These are phyloP conservation scores for Thalassia testudinum DNA, from an alignment of 116 monocot species.

Conservation along the genomic window DNA sequence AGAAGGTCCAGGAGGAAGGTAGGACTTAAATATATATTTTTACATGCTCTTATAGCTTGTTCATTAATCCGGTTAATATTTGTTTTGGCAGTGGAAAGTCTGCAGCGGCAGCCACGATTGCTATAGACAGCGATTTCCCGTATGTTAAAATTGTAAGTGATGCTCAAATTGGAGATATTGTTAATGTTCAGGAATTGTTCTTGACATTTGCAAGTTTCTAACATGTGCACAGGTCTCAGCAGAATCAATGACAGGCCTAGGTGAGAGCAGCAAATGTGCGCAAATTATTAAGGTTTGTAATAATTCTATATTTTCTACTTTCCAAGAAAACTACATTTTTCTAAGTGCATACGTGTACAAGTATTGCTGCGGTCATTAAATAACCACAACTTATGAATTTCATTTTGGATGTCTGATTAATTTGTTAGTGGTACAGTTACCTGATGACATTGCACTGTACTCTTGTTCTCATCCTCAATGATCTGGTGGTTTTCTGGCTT, in stretches of 20 bases:
- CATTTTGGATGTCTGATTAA: too few species aligned
- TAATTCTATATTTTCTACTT: neutral
- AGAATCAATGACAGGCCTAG: slow-evolving; percentile 88
- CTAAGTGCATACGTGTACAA: too few species aligned
- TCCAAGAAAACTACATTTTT: too few species aligned
- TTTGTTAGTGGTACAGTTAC: too few species aligned
- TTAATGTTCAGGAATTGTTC: neutral
- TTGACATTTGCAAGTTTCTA: neutral
- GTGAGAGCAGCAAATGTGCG: slow-evolving; percentile 90
- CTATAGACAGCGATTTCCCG: slow-evolving; percentile 89
- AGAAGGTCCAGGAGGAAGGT: slow-evolving; percentile 91
- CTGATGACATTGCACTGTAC: too few species aligned
- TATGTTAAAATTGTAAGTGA: slow-evolving; percentile 87
- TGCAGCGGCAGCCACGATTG: slow-evolving; percentile 77
- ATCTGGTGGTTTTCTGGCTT: too few species aligned
- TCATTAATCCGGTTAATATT: slow-evolving; percentile 3
- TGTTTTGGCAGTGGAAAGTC: slow-evolving; percentile 76
- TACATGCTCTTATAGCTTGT: neutral
- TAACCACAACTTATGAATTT: too few species aligned
- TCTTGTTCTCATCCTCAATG: too few species aligned
- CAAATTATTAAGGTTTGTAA: slow-evolving; percentile 73
- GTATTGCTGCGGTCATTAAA: too few species aligned
- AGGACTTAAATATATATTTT: neutral
- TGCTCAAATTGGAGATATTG: too few species aligned
- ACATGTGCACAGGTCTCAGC: slow-evolving; percentile 57